Percentiles rank a stretch among this genome's conserved stretches.
Conservation (phyloP, 1,284 basidiomycete species). For the Pisolithus thermaeus region DNA sequence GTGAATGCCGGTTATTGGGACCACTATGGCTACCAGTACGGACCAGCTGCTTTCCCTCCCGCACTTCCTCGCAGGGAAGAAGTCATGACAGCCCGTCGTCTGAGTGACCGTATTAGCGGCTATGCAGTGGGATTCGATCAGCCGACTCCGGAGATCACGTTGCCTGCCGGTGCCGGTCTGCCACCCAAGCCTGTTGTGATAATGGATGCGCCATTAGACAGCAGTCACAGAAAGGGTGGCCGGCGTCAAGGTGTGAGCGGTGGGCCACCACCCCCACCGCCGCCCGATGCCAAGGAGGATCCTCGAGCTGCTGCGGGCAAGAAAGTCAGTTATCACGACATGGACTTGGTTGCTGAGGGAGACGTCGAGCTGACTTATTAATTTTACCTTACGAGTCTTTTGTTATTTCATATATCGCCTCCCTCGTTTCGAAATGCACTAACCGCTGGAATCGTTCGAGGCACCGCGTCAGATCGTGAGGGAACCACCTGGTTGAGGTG, state of each 20-base stretch:
- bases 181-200: conserved; percentile 69
- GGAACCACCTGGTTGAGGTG: conserved; percentile 3
- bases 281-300: conserved; percentile 81
- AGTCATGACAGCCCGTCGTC: conserved; percentile 46
- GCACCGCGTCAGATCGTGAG: not conserved
- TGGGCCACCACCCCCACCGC: conserved; percentile 62
- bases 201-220: conserved; percentile 49
- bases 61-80: conserved; percentile 52
- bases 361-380: conserved; percentile 76
- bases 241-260: conserved; percentile 33
- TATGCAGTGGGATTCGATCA: conserved; percentile 52
- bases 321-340: conserved; percentile 82
- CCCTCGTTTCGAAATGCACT: conserved; percentile 23
- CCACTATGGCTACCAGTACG: conserved; percentile 40
- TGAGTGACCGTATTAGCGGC: conserved; percentile 74
- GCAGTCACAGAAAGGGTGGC: conserved; percentile 34
- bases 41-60: conserved; percentile 28
- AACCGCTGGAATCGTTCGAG: conserved; percentile 6
- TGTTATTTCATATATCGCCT: conserved; percentile 20
- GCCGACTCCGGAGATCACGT: conserved; percentile 33
- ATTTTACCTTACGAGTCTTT: conserved; percentile 27
- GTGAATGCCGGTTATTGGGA: conserved; percentile 51
- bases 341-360: conserved; percentile 83
- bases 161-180: conserved; percentile 62
- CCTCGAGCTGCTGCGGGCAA: conserved; percentile 77